These are phyloP conservation scores for Parachaetomium inaequale DNA, from an alignment of 495 filamentous ascomycete species.

Conservation along the genomic window DNA sequence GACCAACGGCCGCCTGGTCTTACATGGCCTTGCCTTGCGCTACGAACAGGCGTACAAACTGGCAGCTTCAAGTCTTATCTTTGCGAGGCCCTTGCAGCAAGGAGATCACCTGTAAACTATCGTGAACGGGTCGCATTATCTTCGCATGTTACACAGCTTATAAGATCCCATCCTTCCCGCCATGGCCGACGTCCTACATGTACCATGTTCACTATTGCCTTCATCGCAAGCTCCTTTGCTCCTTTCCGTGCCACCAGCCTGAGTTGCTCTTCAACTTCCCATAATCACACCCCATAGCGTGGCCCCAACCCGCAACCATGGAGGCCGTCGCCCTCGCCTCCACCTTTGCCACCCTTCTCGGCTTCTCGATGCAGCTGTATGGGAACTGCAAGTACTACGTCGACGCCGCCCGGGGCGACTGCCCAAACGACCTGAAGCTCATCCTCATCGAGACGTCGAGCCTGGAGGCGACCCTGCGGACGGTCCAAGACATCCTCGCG, in stretches of 20 bases:
- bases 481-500: neutral
- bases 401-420: neutral
- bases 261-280: neutral
- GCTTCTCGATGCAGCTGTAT: constrained; percentile 1
- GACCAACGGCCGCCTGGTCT: too few species aligned
- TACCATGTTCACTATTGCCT: neutral
- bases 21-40: too few species aligned
- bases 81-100: too few species aligned
- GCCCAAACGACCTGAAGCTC: neutral
- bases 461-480: constrained; percentile 1
- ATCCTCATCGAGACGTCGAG: constrained; percentile 9
- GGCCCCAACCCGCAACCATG: neutral
- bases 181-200: neutral
- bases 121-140: neutral
- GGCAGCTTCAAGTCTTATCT: too few species aligned
- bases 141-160: neutral
- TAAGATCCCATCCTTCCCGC: neutral
- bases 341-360: constrained; percentile 3
- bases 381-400: constrained; percentile 1
- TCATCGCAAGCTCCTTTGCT: neutral
- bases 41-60: too few species aligned
- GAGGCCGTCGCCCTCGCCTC: constrained; percentile 3
- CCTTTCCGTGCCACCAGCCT: too few species aligned
- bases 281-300: neutral
- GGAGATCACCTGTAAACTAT: too few species aligned